Base-by-base conservation (phyloP, 2,329 filamentous ascomycete genomes). In the Sphaerulina musiva region DNA sequence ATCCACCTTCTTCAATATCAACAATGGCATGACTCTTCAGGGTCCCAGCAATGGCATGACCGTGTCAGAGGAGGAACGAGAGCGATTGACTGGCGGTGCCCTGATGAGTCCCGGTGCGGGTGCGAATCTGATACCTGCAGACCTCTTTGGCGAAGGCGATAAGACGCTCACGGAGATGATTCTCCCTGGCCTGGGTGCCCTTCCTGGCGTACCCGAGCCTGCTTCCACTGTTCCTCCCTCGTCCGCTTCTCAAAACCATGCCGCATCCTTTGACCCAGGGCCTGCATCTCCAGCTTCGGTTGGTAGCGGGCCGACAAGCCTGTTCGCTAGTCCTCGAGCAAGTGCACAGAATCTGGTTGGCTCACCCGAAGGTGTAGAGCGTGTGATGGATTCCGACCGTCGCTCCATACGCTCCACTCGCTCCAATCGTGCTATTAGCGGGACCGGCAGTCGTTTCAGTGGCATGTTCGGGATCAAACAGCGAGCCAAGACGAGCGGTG, bases 31-130 rank as follows among this genome's bases (percentile, higher is more conserved):
- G 79, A 78, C 79, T 3, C 64, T 82, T n/a, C 70, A 74, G 5
- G 65, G 69, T 54, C 69, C 73, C 17, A 64, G 69, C 5, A 71
- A 74, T 42, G 70, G 73, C 57, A 62, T 76, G 58, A 63, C 68
- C 8, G 75, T 83, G 51, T 81, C 80, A 5, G 84, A 87, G 32
- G 78, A 81, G 1, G 83, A 86, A 14, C 72, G 85, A 4, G 80
- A 81, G 54, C 76, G 76, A 14, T 68, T 86, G 36, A 82, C 78
- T 2, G 79, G 77, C 14, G 83, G 81, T 29, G 87, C 85, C 2
- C 86, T 86, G 1, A 80, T 92, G 68, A 91, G 86, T 63, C 88
- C 88, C 1, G 86, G 86, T 3, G 88, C 87, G 2, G 83, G 86
- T 29, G 80, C 84, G 17, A 66, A 68, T 12, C 75, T 92, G 3